phyloP scores from a whole-genome alignment of 805 yeast genomes.

The Priceomyces haplophilus region DNA sequence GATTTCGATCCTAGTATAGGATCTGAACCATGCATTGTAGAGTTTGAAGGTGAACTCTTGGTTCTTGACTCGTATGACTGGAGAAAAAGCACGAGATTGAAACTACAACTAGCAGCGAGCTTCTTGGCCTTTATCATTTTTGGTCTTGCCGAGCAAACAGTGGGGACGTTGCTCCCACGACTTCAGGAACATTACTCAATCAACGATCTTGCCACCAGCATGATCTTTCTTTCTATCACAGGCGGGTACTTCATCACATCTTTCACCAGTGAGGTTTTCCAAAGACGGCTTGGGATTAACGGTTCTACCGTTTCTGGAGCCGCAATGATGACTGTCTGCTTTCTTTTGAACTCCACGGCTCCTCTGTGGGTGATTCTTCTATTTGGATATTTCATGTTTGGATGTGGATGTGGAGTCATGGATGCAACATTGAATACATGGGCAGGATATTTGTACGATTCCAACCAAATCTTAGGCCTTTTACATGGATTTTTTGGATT shows the following conservation, averaged over 20 bases:
- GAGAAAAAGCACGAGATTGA: constrained; percentile 33
- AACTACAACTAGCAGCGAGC: constrained; percentile 41
- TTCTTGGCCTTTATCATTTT: constrained; percentile 41
- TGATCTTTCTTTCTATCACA: constrained; percentile 51
- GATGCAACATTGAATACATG: constrained; percentile 58
- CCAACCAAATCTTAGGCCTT: constrained; percentile 49
- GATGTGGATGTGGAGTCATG: constrained; percentile 54
- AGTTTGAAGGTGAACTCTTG: constrained; percentile 25
- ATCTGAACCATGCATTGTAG: constrained; percentile 11
- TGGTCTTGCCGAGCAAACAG: constrained; percentile 60
- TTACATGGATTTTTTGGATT: constrained; percentile 53
- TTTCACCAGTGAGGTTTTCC: constrained; percentile 41
- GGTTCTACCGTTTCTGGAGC: constrained; percentile 42
- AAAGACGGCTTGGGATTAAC: constrained; percentile 44
- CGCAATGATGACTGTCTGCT: constrained; percentile 34
- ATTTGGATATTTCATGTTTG: constrained; percentile 38
- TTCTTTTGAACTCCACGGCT: constrained; percentile 32
- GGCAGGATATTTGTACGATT: constrained; percentile 45
- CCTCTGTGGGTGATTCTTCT: constrained; percentile 45
- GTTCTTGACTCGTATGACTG: constrained; percentile 40
- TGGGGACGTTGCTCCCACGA: constrained; percentile 58
- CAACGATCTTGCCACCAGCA: constrained; percentile 46
- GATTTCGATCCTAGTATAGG: not conserved
- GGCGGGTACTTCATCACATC: constrained; percentile 57
- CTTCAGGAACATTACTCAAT: constrained; percentile 46